Evolutionary conservation across 2,329 filamentous ascomycete species (phyloP), one percentile per base, ranked within the genome.

Genomic region (Helotiales sp.): DNA sequence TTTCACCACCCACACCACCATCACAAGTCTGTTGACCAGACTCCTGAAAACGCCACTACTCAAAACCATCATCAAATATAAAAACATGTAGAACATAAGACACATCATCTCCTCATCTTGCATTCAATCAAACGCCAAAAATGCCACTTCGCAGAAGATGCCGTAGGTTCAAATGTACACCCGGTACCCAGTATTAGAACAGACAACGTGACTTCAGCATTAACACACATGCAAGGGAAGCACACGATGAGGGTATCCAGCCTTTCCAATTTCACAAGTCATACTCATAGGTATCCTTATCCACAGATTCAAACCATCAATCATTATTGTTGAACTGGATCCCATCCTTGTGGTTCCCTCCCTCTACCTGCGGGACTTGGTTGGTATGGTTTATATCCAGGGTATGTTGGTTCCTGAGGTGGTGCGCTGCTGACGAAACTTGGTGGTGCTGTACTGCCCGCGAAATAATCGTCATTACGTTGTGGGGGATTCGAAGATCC

Each of bases 371-470:
- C 31, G 34, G 47, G 49, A 17, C 54, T 54, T 8, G 60, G 60
- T 30, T 62, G 61, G 47, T 67, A 68, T 12, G 65, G 47, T 47
- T 58, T 61, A 46, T 67, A 67, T 8, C 63, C 63, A n/a, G 63
- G 64, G 52, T 69, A 67, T 1, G 48, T 55, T 7, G 57, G 57
- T 22, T 64, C 62, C 36, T 64, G 59, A 1, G 65, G 59, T 8
- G 64, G 55, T 29, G 66, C 59, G 68, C 60, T 68, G 46, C 66
- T 54, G 44, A 62, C 42, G 44, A 68, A 68, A 15, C 55, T 57
- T 27, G 66, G 59, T 9, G 62, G 53, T 17, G 57, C 59, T 25
- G 64, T 58, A 17, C 44, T 58, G 2, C 42, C 58, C 12, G 47
- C 58, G 15, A 56, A 60, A 15, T 61, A 60, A 8, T 62, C 64